Conservation (phyloP, 345 rosid genomes). For the Geranium brycei region DNA sequence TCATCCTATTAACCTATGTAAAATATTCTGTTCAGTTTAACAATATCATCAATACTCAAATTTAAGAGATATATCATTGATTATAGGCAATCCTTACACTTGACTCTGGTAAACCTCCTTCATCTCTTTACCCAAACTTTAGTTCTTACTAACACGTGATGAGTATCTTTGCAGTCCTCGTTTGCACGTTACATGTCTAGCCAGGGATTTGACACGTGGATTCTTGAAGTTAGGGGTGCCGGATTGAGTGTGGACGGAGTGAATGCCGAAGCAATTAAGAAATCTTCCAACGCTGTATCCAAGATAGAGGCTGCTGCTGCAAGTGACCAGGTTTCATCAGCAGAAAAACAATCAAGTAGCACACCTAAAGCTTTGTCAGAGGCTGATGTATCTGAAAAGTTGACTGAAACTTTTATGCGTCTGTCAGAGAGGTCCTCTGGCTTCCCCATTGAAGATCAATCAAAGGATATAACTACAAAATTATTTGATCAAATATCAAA, state of each 20-base stretch:
- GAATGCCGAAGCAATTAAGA: conserved; percentile 17
- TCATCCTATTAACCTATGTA: no score
- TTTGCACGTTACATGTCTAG: conserved; percentile 72
- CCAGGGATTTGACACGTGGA: conserved; percentile 85
- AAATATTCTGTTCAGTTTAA: no score
- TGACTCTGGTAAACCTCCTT: not conserved
- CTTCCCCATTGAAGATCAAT: conserved; percentile 80
- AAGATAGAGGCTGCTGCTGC: not conserved
- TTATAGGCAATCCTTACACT: not conserved
- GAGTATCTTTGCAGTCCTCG: conserved; percentile 36
- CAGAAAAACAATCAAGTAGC: not conserved
- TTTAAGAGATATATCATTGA: no score
- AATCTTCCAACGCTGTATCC: conserved; percentile 1
- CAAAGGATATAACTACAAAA: conserved; percentile 54
- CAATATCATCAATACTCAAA: no score
- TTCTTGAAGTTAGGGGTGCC: conserved; percentile 72
- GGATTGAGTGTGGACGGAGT: conserved; percentile 45
- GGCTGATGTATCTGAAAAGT: conserved; percentile 28
- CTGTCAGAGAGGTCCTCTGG: conserved; percentile 84
- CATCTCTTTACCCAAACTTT: not conserved
- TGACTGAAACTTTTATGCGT: conserved; percentile 66
- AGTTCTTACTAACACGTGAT: not conserved
- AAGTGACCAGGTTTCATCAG: not conserved
- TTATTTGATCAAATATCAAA: conserved; percentile 67
- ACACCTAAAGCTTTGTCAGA: not conserved